Conservation (phyloP, 306 rosid genomes). For the cucumber (Cucumis sativus) region Cucumber_9930_V3 NC_026656.2:14716001-14716500, state of each 20-base stretch:
- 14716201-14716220: conserved; percentile 91
- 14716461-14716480: not conserved
- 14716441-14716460: not conserved
- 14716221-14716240: conserved; percentile 77
- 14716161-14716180: conserved; percentile 95
- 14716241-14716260: conserved; percentile 98
- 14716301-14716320: conserved; percentile 96
- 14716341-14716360: conserved; percentile 97
- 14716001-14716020: too few species aligned
- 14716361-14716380: conserved; percentile 73
- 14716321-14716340: conserved; percentile 86
- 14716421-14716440: not conserved
- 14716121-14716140: conserved; percentile 96
- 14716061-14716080: conserved; percentile 82
- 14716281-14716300: conserved; percentile 80
- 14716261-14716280: conserved; percentile 89
- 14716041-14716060: not conserved
- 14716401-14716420: not conserved
- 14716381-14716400: conserved; percentile 13
- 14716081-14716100: conserved; percentile 78
- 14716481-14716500: not conserved
- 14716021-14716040: not conserved
- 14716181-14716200: conserved; percentile 89
- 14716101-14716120: conserved; percentile 94
- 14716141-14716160: conserved; percentile 98